phyloP scores from a whole-genome alignment of 148 eudicot genomes.

The Simmondsia chinensis region DNA sequence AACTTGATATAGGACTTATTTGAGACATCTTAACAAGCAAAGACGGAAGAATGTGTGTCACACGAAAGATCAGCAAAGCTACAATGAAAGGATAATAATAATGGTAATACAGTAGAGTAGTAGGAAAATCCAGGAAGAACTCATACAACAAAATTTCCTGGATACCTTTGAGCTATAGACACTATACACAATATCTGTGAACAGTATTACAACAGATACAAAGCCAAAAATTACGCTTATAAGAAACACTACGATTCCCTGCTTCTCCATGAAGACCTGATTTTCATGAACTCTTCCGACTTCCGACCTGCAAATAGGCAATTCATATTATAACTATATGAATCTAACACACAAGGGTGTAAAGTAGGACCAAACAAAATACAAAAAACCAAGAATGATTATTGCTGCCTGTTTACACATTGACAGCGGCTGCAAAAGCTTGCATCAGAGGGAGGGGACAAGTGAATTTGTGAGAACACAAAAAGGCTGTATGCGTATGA shows the following conservation, averaged over 20 bases:
- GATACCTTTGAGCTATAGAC: constrained; percentile 30
- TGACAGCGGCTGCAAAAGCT: too few relatives aligned
- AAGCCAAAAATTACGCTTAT: constrained; percentile 50
- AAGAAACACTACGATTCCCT: constrained; percentile 63
- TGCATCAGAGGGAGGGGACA: too few relatives aligned
- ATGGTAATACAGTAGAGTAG: constrained; percentile 50
- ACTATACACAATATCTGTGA: constrained; percentile 36
- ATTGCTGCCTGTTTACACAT: too few relatives aligned
- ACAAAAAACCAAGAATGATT: too few relatives aligned
- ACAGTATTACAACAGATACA: constrained; percentile 42
- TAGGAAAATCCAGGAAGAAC: constrained; percentile 66
- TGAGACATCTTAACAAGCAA: too few relatives aligned
- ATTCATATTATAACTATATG: not conserved
- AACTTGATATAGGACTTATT: too few relatives aligned
- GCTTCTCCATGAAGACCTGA: constrained; percentile 83
- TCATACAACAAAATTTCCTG: constrained; percentile 76
- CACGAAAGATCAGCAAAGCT: too few relatives aligned
- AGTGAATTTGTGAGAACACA: too few relatives aligned
- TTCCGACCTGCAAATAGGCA: constrained; percentile 48
- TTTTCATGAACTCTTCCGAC: constrained; percentile 51
- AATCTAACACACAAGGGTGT: not conserved
- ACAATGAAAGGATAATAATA: constrained; percentile 53
- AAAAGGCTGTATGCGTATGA: too few relatives aligned
- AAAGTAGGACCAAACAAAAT: too few relatives aligned
- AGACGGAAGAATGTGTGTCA: too few relatives aligned